phyloP scores from a whole-genome alignment of 2,329 filamentous ascomycete genomes.

The Neopestalotiopsis sp. region DNA sequence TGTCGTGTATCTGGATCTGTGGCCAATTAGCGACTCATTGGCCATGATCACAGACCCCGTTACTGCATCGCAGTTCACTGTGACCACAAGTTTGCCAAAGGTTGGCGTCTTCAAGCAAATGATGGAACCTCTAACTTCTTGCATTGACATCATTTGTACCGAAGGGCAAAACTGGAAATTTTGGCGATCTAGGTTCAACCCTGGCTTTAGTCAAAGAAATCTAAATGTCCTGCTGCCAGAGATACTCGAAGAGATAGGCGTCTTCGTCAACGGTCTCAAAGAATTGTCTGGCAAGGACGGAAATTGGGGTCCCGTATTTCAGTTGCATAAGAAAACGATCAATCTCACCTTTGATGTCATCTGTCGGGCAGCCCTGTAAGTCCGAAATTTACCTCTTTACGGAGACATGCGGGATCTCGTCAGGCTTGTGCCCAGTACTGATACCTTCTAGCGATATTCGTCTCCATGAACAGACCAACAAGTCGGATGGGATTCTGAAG shows the following conservation, averaged over 20 bases:
- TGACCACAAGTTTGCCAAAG: constrained; percentile 9
- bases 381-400: neutral
- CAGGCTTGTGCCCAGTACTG: neutral
- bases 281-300: constrained; percentile 33
- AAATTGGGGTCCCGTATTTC: constrained; percentile 38
- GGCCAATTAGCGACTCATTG: constrained; percentile 28
- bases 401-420: neutral
- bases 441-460: neutral
- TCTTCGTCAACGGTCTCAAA: constrained; percentile 39
- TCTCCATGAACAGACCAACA: neutral
- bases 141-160: constrained; percentile 32
- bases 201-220: constrained; percentile 44
- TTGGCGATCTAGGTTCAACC: constrained; percentile 37
- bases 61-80: constrained; percentile 1
- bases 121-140: constrained; percentile 32
- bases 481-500: neutral
- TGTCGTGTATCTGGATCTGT: constrained; percentile 35
- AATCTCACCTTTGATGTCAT: constrained; percentile 49
- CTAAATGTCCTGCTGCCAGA: constrained; percentile 41
- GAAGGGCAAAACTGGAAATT: constrained; percentile 32
- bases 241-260: constrained; percentile 42
- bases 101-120: neutral
- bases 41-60: neutral
- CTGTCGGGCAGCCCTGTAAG: constrained; percentile 40
- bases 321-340: constrained; percentile 41